Base-by-base conservation (phyloP, 257 asterid species). In the Perilla frutescens region DNA sequence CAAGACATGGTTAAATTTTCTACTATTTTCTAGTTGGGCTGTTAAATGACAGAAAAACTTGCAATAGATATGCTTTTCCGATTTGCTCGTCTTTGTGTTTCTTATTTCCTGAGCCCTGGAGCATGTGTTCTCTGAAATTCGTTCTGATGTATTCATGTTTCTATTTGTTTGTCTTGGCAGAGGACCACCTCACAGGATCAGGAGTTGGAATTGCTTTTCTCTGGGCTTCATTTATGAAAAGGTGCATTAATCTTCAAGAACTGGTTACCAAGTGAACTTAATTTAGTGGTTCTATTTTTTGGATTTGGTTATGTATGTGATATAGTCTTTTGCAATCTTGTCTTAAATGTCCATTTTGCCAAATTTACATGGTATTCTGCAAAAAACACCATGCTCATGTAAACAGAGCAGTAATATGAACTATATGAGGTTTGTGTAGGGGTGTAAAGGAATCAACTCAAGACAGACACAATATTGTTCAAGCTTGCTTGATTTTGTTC, bases 191-290 rank as follows among this genome's bases (percentile, higher is more conserved):
- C 93, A 43, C 96, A 86, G 76, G 97, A 91, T 11, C 86, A 91
- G 81, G 98, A 89, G 81, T 73, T 91, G 85, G 97, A 89, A 80
- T 80, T 85, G 85, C 93, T 93, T 49, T 89, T 93, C 79, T 76
- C 98, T 26, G 92, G 96, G 79, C 97, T 93, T 51, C 88, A 75
- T 51, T 56, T 90, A 74, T 90, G 88, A 84, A 69, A 45, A 74
- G 81, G 74, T 36, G 68, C 15, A 20, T 67, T 69, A 36, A 32
- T 68, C 49, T 63, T 6, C 10, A 32, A 31, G 50, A 37, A 32
- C 61, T 40, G 29, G 70, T 68, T 44, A 47, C 45, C 36, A 11
- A 29, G 57, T 41, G 13, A 29, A 44, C 7, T 67, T 40, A 44
- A 41, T 40, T 37, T 54, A 2, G 2, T 13, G 56, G 43, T 62